Conservation (phyloP, 768 basidiomycete genomes). For the Russula dissimulans region DNA sequence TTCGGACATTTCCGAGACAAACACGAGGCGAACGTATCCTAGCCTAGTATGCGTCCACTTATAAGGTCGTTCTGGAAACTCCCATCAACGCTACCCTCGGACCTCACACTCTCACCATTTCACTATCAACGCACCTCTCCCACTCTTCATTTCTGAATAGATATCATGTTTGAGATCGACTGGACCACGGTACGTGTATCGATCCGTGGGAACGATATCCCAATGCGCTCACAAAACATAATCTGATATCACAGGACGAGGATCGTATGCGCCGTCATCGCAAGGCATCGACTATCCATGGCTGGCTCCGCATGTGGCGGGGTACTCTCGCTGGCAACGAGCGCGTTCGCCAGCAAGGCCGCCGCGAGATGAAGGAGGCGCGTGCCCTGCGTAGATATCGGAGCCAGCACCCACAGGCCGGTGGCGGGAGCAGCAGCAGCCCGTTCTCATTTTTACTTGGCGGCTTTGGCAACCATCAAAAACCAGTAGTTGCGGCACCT, state of each 20-base stretch:
- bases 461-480: background rate
- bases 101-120: slow-evolving; percentile 2
- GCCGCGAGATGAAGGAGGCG: slow-evolving; percentile 19
- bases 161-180: slow-evolving; percentile 13
- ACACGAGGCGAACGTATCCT: background rate
- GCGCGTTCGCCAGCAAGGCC: slow-evolving; percentile 15
- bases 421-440: background rate
- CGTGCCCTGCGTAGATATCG: background rate
- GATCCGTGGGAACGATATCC: background rate
- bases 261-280: slow-evolving; percentile 3
- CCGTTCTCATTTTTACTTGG: slow-evolving; percentile 8
- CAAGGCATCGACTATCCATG: slow-evolving; percentile 20
- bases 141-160: background rate
- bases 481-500: background rate
- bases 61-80: slow-evolving; percentile 2
- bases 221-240: background rate
- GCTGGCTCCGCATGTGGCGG: slow-evolving; percentile 21
- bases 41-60: background rate
- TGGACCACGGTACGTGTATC: slow-evolving; percentile 15
- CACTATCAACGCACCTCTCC: background rate
- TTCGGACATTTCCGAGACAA: slow-evolving; percentile 12
- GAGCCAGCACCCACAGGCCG: background rate
- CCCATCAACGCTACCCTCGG: slow-evolving; percentile 2
- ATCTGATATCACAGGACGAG: background rate
- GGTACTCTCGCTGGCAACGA: slow-evolving; percentile 18